phyloP scores from a whole-genome alignment of 208 protist species.

The Herpetomonas tarakana region DNA sequence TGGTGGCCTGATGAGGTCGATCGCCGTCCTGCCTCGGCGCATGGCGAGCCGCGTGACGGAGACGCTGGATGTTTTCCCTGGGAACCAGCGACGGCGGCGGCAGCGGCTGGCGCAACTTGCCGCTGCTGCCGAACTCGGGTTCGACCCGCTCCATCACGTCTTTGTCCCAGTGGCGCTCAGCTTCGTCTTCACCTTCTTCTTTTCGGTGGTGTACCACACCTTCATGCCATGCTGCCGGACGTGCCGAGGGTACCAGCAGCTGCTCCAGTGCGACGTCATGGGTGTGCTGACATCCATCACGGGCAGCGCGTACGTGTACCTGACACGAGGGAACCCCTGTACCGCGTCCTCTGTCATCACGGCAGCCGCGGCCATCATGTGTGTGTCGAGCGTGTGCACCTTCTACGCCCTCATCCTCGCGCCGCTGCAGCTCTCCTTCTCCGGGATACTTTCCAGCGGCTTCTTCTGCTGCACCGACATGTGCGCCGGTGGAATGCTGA shows the following conservation, averaged over 20 bases:
- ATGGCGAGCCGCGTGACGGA: neutral
- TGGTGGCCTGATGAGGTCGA: no score
- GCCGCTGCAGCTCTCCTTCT: constrained; percentile 3
- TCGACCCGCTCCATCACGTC: constrained; percentile 12
- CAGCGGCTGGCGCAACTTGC: neutral
- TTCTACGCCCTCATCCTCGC: constrained; percentile 17
- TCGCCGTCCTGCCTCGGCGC: neutral
- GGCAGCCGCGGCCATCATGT: neutral
- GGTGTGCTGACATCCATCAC: constrained; percentile 41
- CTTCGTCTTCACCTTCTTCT: constrained; percentile 47
- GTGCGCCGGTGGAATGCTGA: neutral
- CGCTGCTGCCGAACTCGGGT: constrained; percentile 3
- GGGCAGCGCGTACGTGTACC: constrained; percentile 45
- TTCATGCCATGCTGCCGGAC: constrained; percentile 58
- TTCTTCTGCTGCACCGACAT: neutral
- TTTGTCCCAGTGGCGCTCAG: constrained; percentile 9
- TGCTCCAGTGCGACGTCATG: constrained; percentile 56
- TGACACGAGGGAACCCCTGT: constrained; percentile 19
- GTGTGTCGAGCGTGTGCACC: neutral
- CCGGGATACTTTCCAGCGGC: neutral
- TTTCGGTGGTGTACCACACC: constrained; percentile 51
- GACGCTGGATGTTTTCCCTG: neutral
- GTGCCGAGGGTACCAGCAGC: constrained; percentile 35
- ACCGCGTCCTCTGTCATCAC: neutral
- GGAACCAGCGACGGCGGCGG: neutral